phyloP scores from a whole-genome alignment of 306 rosid genomes.

The Medicago ruthenica region DNA sequence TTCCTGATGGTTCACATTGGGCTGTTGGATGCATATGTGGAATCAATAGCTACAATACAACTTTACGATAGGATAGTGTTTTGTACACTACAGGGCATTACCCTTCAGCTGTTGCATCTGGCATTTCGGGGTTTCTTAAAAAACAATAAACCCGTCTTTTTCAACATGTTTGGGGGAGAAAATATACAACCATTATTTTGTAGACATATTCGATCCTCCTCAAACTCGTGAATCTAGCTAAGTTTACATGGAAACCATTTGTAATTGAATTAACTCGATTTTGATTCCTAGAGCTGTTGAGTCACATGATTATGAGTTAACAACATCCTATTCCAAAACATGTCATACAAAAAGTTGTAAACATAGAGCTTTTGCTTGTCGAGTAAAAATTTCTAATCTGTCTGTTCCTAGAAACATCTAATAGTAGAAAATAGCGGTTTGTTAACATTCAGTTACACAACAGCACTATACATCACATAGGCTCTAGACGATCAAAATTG shows the following conservation, averaged over 20 bases:
- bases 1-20: too few species aligned
- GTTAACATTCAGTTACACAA: too few species aligned
- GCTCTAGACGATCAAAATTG: background rate
- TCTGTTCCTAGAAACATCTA: background rate
- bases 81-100: background rate
- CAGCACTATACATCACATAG: background rate
- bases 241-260: background rate
- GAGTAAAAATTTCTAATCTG: background rate
- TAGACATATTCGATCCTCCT: background rate
- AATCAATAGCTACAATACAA: background rate
- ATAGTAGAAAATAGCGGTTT: too few species aligned
- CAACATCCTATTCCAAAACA: background rate
- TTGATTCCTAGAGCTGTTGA: background rate
- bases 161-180: too few species aligned
- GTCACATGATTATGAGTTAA: background rate
- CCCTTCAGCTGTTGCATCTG: background rate
- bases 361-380: background rate
- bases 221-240: background rate
- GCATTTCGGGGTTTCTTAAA: background rate
- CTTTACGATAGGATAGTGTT: background rate
- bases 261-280: too few species aligned
- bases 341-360: background rate
- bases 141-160: background rate
- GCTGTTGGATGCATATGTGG: background rate
- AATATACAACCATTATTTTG: background rate